These are phyloP conservation scores for Acrodontium crateriforme DNA, from an alignment of 2,329 filamentous ascomycete species.

Conservation along the genomic window DNA sequence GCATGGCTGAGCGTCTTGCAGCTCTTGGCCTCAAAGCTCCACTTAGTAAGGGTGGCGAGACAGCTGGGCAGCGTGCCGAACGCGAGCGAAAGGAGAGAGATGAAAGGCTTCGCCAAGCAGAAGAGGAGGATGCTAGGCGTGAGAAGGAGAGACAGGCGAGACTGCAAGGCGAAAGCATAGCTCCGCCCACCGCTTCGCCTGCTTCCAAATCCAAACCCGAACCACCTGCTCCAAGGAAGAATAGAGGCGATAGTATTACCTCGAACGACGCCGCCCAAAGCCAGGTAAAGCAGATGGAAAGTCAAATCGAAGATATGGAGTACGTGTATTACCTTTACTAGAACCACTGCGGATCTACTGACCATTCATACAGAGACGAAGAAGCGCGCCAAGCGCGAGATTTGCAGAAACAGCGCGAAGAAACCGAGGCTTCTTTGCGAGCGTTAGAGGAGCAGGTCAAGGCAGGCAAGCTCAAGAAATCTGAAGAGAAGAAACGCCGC, in stretches of 20 bases:
- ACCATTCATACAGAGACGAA: constrained; percentile 45
- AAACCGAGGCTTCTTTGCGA: constrained; percentile 67
- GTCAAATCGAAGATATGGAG: constrained; percentile 65
- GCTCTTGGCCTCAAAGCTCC: constrained; percentile 82
- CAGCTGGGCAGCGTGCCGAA: constrained; percentile 68
- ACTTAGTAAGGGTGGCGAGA: constrained; percentile 56
- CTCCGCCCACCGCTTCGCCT: constrained; percentile 34
- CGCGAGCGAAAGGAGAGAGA: constrained; percentile 79
- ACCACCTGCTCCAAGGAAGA: constrained; percentile 63
- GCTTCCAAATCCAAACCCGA: constrained; percentile 34
- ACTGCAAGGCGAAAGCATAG: constrained; percentile 60
- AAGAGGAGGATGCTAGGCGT: constrained; percentile 82
- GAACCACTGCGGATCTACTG: constrained; percentile 11
- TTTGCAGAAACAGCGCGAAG: constrained; percentile 64
- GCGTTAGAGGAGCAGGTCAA: constrained; percentile 88
- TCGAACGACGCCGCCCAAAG: constrained; percentile 27
- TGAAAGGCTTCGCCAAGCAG: constrained; percentile 73
- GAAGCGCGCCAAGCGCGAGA: constrained; percentile 67
- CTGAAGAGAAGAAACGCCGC: constrained; percentile 86
- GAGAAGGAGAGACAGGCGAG: constrained; percentile 77
- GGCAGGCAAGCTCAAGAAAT: constrained; percentile 87
- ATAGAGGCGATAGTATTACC: constrained; percentile 42
- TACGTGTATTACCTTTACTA: constrained; percentile 40
- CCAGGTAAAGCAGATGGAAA: constrained; percentile 43
- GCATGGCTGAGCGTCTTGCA: constrained; percentile 91